Evolutionary conservation across 306 rosid genomes (phyloP), one percentile per base, ranked within the genome.

Genomic region (Senna siamea): DNA sequence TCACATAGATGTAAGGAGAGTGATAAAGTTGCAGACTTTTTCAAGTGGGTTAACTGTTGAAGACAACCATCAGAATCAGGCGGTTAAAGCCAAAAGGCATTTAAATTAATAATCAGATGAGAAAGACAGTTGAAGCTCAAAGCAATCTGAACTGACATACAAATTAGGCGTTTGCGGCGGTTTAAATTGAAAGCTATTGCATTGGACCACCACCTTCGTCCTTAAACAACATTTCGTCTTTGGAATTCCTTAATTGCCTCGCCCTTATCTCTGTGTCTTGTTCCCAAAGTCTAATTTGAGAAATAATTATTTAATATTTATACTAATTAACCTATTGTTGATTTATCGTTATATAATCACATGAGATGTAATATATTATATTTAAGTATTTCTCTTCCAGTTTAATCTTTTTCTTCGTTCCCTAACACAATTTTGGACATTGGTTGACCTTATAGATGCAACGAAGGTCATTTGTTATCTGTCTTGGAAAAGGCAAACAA

Each of bases 1-100:
- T 2, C 65, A 59, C 44, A 32, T 32, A 13, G 23, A 73, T 81
- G 74, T 47, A 15, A 73, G 57, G 22, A 43, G 15, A 28, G 48
- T 26, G 7, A 48, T 13, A 56, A 26, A 53, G 37, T 9, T 10
- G 35, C n/a, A 2, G 38, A 37, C 41, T 63, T 69, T 18, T 5
- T 17, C 35, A 30, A 57, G 19, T 28, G 37, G 23, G 69, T 53
- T 50, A 51, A n/a, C 48, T 19, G 47, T 18, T 18, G 4, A 18
- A 10, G 32, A 68, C 47, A 22, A 19, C 13, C 12, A 13, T 41
- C 37, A 57, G 5, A 75, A 43, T 18, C 6, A 12, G 0, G 40
- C 61, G 17, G 5, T 6, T 30, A 22, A 51, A 14, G 52, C 46
- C 13, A n/a, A 2, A 3, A n/a, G 64, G 20, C 13, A 7, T 5